Percentiles rank a stretch among this genome's conserved stretches.
Evolutionary conservation across 768 basidiomycete species (phyloP).

Genomic region (Lentinus tigrinus): DNA sequence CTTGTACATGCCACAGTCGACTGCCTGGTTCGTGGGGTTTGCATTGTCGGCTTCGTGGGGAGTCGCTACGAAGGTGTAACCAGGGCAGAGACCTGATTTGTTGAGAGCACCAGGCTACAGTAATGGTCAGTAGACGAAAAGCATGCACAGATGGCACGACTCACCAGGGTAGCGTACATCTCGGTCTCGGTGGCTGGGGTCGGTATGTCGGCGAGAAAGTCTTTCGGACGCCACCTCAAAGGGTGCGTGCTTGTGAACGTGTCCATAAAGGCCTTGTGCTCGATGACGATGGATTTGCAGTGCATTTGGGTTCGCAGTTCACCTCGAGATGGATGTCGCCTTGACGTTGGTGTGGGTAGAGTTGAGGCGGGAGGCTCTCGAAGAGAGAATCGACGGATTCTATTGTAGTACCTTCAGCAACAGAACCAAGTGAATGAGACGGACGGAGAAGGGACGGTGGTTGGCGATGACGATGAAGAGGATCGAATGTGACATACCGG

Average conservation of each 20-base stretch:
- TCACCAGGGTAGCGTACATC: not conserved
- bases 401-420: no score
- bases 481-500: no score
- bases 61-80: not conserved
- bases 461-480: no score
- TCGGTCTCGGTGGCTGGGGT: not conserved
- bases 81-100: not conserved
- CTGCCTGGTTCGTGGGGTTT: not conserved
- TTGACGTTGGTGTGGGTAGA: not conserved
- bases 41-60: not conserved
- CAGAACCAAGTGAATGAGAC: no score
- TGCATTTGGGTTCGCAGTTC: not conserved
- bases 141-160: not conserved
- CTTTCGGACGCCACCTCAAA: no score
- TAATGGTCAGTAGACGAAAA: not conserved
- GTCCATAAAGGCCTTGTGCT: no score
- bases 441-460: no score
- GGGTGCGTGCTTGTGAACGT: not conserved
- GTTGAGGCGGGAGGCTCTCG: no score
- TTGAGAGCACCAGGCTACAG: not conserved
- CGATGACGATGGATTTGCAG: not conserved
- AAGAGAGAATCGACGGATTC: no score
- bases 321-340: not conserved
- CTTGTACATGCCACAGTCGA: constrained; percentile 1
- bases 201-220: no score